Conservation (phyloP, 768 basidiomycete genomes). For the Suillus americanus region DNA sequence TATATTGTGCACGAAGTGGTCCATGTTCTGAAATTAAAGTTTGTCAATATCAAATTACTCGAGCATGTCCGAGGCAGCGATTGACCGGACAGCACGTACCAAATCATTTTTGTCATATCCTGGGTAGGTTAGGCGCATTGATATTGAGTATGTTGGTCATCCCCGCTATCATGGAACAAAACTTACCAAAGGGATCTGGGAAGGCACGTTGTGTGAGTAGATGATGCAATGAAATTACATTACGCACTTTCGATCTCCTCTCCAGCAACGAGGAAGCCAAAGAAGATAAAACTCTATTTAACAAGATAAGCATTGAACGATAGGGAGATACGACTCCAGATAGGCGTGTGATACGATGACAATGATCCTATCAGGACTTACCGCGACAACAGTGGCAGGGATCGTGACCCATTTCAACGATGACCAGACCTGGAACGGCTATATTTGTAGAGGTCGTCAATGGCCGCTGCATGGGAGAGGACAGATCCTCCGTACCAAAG, state of each 20-base stretch:
- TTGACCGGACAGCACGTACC: constrained; percentile 32
- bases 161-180: neutral
- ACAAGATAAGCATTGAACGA: constrained; percentile 6
- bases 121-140: constrained; percentile 9
- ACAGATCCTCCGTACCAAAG: constrained; percentile 43
- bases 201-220: neutral
- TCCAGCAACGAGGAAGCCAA: constrained; percentile 71
- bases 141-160: neutral
- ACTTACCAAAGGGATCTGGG: constrained; percentile 47
- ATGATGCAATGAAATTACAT: neutral
- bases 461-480: neutral
- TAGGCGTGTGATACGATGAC: neutral
- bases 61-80: constrained; percentile 14
- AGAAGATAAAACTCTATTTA: constrained; percentile 62
- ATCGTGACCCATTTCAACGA: constrained; percentile 62
- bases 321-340: neutral
- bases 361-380: constrained; percentile 26
- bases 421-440: constrained; percentile 68
- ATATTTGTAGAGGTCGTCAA: neutral
- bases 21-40: constrained; percentile 47
- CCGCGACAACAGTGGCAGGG: constrained; percentile 54
- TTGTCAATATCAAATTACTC: constrained; percentile 4
- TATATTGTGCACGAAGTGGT: constrained; percentile 70
- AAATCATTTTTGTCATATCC: constrained; percentile 76
- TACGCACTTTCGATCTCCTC: constrained; percentile 73